A percentile compares a stretch with the other conserved stretches of the same genome.
phyloP scores from a whole-genome alignment of 2,329 filamentous ascomycete genomes.

The Ilyonectria robusta region DNA sequence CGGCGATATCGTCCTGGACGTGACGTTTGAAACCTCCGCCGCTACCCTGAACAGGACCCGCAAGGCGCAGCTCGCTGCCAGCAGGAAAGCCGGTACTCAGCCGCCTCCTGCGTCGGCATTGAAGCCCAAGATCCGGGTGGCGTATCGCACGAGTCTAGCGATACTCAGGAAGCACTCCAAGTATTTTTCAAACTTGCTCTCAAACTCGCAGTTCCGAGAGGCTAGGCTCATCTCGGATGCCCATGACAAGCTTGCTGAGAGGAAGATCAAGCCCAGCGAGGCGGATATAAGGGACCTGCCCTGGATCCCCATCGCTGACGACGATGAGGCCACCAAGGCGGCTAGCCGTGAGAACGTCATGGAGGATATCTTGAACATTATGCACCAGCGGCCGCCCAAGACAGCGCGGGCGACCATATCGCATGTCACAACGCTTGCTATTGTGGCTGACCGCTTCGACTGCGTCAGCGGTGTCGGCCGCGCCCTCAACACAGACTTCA shows the following conservation, averaged over 20 bases:
- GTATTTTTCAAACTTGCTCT: conserved; percentile 79
- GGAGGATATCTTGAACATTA: conserved; percentile 75
- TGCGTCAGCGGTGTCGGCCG: conserved; percentile 69
- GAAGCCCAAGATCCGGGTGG: conserved; percentile 57
- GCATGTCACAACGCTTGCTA: conserved; percentile 76
- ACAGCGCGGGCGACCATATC: conserved; percentile 64
- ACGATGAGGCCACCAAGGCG: conserved; percentile 76
- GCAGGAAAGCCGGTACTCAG: conserved; percentile 48
- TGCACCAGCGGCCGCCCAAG: conserved; percentile 69
- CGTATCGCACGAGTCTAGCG: conserved; percentile 73
- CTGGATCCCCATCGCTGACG: conserved; percentile 73
- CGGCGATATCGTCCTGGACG: conserved; percentile 77
- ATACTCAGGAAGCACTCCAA: conserved; percentile 73
- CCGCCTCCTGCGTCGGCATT: conserved; percentile 48
- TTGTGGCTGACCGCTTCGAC: conserved; percentile 82
- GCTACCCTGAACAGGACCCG: conserved; percentile 63
- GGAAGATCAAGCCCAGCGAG: conserved; percentile 63
- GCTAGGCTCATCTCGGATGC: conserved; percentile 66
- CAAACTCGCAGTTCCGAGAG: conserved; percentile 75
- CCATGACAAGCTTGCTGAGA: conserved; percentile 64
- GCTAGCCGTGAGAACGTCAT: conserved; percentile 74
- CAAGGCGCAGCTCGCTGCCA: conserved; percentile 54
- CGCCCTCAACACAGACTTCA: conserved; percentile 64
- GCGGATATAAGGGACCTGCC: conserved; percentile 70
- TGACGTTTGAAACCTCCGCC: conserved; percentile 74